A percentile compares a stretch with the other conserved stretches of the same genome.
phyloP scores from a whole-genome alignment of 495 filamentous ascomycete genomes.

The Tuber melanosporum region DNA sequence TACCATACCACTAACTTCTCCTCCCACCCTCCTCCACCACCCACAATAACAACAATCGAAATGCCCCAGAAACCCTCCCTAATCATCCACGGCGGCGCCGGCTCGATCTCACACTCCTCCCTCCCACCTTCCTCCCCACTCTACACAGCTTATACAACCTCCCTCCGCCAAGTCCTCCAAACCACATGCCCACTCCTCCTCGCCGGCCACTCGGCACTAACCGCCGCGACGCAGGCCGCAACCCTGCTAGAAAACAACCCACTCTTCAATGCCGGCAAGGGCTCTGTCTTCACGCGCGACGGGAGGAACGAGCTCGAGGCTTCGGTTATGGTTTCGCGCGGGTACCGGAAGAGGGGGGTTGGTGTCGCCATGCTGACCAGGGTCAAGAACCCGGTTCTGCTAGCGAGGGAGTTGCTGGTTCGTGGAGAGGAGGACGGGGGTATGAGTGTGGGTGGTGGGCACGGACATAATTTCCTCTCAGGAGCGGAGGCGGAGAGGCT shows the following conservation, averaged over 20 bases:
- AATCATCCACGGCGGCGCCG: slow-evolving; percentile 86
- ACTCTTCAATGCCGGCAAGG: slow-evolving; percentile 79
- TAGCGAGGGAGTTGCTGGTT: slow-evolving; percentile 67
- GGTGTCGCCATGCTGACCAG: slow-evolving; percentile 64
- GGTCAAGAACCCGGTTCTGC: slow-evolving; percentile 70
- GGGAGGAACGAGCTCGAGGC: slow-evolving; percentile 84
- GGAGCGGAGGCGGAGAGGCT: slow-evolving; percentile 61
- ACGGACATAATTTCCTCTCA: slow-evolving; percentile 60
- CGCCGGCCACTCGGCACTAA: slow-evolving; percentile 53
- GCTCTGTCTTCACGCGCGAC: slow-evolving; percentile 76
- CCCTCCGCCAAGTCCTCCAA: slow-evolving; percentile 44
- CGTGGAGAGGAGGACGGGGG: slow-evolving; percentile 49
- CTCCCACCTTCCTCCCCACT: slow-evolving; percentile 50
- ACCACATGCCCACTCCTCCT: slow-evolving; percentile 47
- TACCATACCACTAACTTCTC: background rate
- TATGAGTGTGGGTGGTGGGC: slow-evolving; percentile 42
- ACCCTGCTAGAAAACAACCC: slow-evolving; percentile 69
- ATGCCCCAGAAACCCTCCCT: slow-evolving; percentile 41
- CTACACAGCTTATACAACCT: slow-evolving; percentile 29
- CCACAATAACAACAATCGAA: background rate
- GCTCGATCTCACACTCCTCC: slow-evolving; percentile 64
- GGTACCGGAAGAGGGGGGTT: slow-evolving; percentile 65
- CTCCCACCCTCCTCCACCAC: background rate
- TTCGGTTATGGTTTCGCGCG: slow-evolving; percentile 79
- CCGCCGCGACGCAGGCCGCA: slow-evolving; percentile 70